Evolutionary conservation across 306 rosid species (phyloP).

Genomic region (Dicorynia guianensis): DNA sequence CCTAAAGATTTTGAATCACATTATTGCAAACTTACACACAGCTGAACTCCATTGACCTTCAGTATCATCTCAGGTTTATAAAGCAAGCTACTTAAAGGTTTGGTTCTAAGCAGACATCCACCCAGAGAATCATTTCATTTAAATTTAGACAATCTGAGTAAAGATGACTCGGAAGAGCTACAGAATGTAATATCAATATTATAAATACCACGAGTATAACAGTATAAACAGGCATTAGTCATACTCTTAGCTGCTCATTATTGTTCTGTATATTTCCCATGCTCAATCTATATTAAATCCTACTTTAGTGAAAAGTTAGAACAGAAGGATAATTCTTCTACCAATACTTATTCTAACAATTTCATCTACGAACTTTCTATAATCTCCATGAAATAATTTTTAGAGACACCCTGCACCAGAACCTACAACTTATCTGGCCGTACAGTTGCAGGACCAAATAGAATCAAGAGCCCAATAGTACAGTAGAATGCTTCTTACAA

Average conservation of each 20-base stretch:
- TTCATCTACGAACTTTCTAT: too few species aligned
- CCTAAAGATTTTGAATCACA: slow-evolving; percentile 19
- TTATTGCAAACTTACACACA: slow-evolving; percentile 7
- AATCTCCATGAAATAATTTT: background rate
- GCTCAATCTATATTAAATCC: background rate
- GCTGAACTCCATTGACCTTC: slow-evolving; percentile 11
- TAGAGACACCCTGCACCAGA: background rate
- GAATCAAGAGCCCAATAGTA: slow-evolving; percentile 1
- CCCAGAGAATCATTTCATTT: slow-evolving; percentile 22
- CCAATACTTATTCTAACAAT: slow-evolving; percentile 16
- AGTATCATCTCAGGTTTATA: slow-evolving; percentile 15
- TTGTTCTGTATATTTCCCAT: slow-evolving; percentile 21
- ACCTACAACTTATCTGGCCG: slow-evolving; percentile 2
- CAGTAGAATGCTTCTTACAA: slow-evolving; percentile 8
- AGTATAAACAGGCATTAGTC: background rate
- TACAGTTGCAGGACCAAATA: background rate
- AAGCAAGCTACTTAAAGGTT: slow-evolving; percentile 11
- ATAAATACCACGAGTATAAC: background rate
- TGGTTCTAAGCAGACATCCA: slow-evolving; percentile 8
- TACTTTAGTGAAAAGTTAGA: background rate
- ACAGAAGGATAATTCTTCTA: slow-evolving; percentile 12
- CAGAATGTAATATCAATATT: slow-evolving; percentile 12
- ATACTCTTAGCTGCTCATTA: slow-evolving; percentile 5
- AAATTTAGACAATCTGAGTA: slow-evolving; percentile 8
- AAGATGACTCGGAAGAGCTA: slow-evolving; percentile 6